Conservation (phyloP, 148 eudicot genomes). For the Salicornia ramosissima region DNA sequence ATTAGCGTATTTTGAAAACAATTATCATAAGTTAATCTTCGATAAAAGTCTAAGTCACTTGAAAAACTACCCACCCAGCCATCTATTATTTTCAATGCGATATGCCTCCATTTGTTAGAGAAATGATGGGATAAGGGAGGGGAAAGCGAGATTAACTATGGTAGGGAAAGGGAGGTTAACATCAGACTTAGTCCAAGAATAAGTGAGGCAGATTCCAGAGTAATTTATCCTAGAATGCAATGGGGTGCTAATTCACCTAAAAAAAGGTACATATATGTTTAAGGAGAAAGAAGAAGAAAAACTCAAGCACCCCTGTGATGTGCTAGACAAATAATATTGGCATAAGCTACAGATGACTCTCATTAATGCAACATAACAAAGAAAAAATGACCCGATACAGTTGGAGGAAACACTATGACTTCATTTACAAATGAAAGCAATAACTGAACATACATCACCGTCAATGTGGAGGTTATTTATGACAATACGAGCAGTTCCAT, state of each 20-base stretch:
- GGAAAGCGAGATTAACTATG: no score
- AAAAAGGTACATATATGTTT: no score
- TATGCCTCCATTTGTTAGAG: no score
- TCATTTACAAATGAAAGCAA: not conserved
- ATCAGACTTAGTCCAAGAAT: not conserved
- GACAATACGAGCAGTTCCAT: conserved; percentile 90
- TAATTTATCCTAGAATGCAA: not conserved
- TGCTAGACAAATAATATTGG: not conserved
- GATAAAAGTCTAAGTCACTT: no score
- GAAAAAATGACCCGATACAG: conserved; percentile 7
- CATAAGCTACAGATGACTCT: not conserved
- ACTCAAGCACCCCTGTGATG: no score
- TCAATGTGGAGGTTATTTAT: conserved; percentile 77
- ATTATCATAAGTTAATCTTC: no score
- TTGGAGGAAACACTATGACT: not conserved
- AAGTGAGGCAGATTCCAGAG: not conserved
- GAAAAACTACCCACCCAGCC: no score
- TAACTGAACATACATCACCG: conserved; percentile 80
- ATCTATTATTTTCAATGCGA: no score
- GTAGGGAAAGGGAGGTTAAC: no score
- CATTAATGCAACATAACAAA: not conserved
- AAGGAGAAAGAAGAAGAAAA: not conserved
- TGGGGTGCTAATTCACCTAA: not conserved
- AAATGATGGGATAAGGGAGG: no score
- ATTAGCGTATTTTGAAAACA: no score